Percentiles rank a stretch among this genome's conserved stretches.
phyloP scores from a whole-genome alignment of 352 stramenopile species.

The Phytophthora agathidicida region DNA sequence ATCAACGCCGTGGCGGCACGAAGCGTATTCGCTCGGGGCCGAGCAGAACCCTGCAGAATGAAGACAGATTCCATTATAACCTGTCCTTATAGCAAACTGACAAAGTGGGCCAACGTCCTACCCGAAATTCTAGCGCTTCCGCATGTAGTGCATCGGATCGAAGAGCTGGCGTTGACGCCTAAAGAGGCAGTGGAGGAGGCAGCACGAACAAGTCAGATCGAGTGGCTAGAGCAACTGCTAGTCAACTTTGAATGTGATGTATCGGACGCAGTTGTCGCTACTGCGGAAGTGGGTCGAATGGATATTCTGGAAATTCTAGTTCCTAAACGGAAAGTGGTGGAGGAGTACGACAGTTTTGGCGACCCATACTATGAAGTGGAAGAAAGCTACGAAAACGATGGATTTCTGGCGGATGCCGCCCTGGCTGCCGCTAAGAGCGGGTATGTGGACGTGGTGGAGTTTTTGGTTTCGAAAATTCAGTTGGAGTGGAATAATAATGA shows the following conservation, averaged over 20 bases:
- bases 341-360: background rate
- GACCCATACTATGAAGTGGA: background rate
- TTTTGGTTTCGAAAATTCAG: no score
- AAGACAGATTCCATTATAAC: no score
- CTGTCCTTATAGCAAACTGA: background rate
- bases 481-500: no score
- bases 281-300: background rate
- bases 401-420: background rate
- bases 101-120: background rate
- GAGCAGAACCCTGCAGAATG: no score
- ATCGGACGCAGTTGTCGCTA: background rate
- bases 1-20: no score
- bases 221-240: background rate
- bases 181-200: background rate
- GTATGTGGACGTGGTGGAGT: background rate
- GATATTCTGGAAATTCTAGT: constrained; percentile 2
- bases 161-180: background rate
- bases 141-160: background rate
- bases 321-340: no score
- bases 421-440: background rate
- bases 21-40: no score
- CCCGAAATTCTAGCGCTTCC: background rate
- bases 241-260: background rate
- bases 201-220: background rate
- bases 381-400: background rate